Evolutionary conservation across 1,284 basidiomycete genomes (phyloP).

Genomic region (Pascua sp.): DNA sequence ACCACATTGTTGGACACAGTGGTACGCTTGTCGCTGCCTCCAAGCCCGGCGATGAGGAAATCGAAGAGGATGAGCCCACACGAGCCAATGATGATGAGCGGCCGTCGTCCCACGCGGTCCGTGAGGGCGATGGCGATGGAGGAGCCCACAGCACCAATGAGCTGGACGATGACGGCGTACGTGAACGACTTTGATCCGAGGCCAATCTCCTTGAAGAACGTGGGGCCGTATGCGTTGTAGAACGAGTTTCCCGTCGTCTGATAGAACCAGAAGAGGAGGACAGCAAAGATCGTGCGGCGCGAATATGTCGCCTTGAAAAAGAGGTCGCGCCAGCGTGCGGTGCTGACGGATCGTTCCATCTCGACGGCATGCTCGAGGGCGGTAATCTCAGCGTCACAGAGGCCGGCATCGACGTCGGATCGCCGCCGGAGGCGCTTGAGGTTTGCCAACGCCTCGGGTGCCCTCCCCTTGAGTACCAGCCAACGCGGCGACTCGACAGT

Average conservation of each 20-base stretch:
- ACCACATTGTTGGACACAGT: constrained; percentile 13
- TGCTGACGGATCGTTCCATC: neutral
- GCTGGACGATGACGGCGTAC: constrained; percentile 20
- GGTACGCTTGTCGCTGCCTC: constrained; percentile 6
- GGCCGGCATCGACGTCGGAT: constrained; percentile 15
- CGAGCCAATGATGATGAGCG: constrained; percentile 19
- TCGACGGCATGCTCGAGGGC: constrained; percentile 22
- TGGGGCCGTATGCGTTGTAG: constrained; percentile 22
- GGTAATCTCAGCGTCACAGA: constrained; percentile 17
- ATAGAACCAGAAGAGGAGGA: constrained; percentile 13
- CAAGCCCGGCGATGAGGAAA: constrained; percentile 19
- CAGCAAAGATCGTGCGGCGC: constrained; percentile 12
- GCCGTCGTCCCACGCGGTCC: constrained; percentile 20
- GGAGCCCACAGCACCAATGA: constrained; percentile 14
- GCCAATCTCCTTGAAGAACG: constrained; percentile 23
- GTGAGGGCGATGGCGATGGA: constrained; percentile 15
- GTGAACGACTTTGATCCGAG: constrained; percentile 22
- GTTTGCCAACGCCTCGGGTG: constrained; percentile 15
- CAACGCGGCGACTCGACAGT: constrained; percentile 27
- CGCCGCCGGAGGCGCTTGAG: constrained; percentile 18
- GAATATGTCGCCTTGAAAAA: constrained; percentile 19
- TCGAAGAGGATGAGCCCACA: constrained; percentile 14
- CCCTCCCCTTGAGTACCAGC: constrained; percentile 18
- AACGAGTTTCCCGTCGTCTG: constrained; percentile 22
- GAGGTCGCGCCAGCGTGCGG: constrained; percentile 23